A percentile compares a stretch with the other conserved stretches of the same genome.
phyloP scores from a whole-genome alignment of 2,329 filamentous ascomycete genomes.

The Hypoxylon sp. region DNA sequence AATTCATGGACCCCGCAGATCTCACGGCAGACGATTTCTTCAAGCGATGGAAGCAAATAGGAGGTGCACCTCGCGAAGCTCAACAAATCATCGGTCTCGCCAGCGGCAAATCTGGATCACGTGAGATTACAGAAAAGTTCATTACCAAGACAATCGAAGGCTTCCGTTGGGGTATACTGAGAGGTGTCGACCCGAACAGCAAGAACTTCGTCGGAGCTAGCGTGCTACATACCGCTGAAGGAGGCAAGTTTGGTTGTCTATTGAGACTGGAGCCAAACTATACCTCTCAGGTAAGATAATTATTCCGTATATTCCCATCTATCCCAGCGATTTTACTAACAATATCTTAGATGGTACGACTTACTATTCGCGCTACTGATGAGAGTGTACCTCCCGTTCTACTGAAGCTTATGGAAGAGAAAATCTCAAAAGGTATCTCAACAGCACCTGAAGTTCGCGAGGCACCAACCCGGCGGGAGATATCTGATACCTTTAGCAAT shows the following conservation, averaged over 20 bases:
- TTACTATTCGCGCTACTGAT: constrained; percentile 93
- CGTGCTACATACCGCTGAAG: constrained; percentile 81
- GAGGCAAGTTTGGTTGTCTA: constrained; percentile 93
- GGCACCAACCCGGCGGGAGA: constrained; percentile 57
- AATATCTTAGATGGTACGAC: constrained; percentile 77
- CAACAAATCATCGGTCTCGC: constrained; percentile 83
- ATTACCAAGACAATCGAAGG: constrained; percentile 79
- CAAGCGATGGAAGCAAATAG: constrained; percentile 99
- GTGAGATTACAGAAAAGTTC: constrained; percentile 74
- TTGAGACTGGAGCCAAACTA: constrained; percentile 95
- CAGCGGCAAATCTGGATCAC: constrained; percentile 60
- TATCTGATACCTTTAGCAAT: constrained; percentile 64
- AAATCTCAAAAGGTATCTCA: constrained; percentile 67
- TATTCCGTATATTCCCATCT: not conserved
- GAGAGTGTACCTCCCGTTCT: constrained; percentile 84
- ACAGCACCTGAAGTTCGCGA: constrained; percentile 52
- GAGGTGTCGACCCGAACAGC: constrained; percentile 86
- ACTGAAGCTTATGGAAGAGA: constrained; percentile 86
- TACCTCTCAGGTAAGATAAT: constrained; percentile 77
- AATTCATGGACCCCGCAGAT: constrained; percentile 95
- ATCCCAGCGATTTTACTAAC: constrained; percentile 26
- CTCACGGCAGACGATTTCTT: constrained; percentile 94
- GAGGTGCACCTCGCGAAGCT: constrained; percentile 83
- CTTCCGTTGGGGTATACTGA: constrained; percentile 88
- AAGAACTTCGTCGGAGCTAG: constrained; percentile 95